Base-by-base conservation (phyloP, 1,139 yeast genomes). In the Taphrina confusa region DNA sequence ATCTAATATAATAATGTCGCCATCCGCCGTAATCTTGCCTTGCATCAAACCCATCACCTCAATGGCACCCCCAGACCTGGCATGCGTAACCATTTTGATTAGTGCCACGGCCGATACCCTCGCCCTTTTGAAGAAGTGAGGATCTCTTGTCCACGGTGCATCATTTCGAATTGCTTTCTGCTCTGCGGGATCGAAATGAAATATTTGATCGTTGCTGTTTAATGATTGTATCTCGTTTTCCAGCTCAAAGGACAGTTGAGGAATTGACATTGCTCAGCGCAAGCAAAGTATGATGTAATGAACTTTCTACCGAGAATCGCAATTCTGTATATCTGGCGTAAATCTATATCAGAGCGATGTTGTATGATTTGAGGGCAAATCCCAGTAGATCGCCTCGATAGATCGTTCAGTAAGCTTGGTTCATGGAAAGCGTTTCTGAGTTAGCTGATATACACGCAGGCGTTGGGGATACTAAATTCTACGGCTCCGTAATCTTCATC, bases 1-100 rank as follows among this genome's bases (percentile, higher is more conserved):
- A 70, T 91, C 97, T 78, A 84, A 79, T 0, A 92, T 86, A 2
- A 88, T 79, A 64, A 92, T 81, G 12, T 80, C 78, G 47, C 79
- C 74, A 5, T 52, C 49, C 1, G 76, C 80, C 2, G 78, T 73
- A 9, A 87, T 79, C 66, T 84, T 84, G 0, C 97, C 97, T 0
- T 92, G 82, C 73, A 92, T 77, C 85, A 90, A 86, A 2, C 97
- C 97, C 97, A 92, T 91, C 12, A 92, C 83, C 71, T 92, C 98
- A 49, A 89, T 84, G n/a, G 86, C 76, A 0, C 95, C 96, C 3
- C 97, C 97, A 0, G 83, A 76, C 36, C 86, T 76, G 0, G 97
- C 94, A 72, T 91, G 97, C 31, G 82, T 76, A 2, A 66, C 65
- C 89, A 91, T 90, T 69, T 90, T 88, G 63, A 82, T 74, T 49